Base-by-base conservation (phyloP, 768 basidiomycete genomes). In the Xerocomus spinulosus region DNA sequence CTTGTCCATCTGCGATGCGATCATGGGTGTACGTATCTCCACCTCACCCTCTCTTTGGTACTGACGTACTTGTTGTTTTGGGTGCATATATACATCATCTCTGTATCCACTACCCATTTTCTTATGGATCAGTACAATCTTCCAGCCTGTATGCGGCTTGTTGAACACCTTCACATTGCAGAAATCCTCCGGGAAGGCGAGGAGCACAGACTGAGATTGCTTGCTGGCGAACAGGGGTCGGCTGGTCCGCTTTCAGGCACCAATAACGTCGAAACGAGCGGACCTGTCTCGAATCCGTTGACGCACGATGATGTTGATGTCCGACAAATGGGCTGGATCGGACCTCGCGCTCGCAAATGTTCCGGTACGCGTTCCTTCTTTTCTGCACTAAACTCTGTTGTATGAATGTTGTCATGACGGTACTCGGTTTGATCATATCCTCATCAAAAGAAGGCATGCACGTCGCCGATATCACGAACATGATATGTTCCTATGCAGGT, bases 81-180 rank as follows among this genome's bases (percentile, higher is more conserved):
- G 44, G 30, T 42, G 45, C 47, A 40, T 61, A 39, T 51, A 63
- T 61, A 54, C 50, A 29, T 30, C 20, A 33, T 17, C 15, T 33
- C 9, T 32, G 3, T 32, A 28, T n/a, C n/a, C n/a, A n/a, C n/a
- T n/a, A n/a, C n/a, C n/a, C n/a, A n/a, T n/a, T n/a, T n/a, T n/a
- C n/a, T n/a, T n/a, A n/a, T n/a, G n/a, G n/a, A n/a, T 10, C 44
- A 87, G 83, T 87, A 87, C 56, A 83, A 86, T 58, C 70, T 89
- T 15, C 84, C 87, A 0, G 79, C 84, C 4, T 87, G 85, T 58
- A 70, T 90, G 64, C 80, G 86, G 17, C 72, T 89, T 26, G 62
- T 89, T 14, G 86, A 89, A 61, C 81, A 83, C 4, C 77, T 85
- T 1, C 82, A 88, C 58, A 74, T 80, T 23, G 76, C 77, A 7